These are phyloP conservation scores for Zymoseptoria crescenta DNA, from an alignment of 2,329 filamentous ascomycete genomes.

Conservation along the genomic window DNA sequence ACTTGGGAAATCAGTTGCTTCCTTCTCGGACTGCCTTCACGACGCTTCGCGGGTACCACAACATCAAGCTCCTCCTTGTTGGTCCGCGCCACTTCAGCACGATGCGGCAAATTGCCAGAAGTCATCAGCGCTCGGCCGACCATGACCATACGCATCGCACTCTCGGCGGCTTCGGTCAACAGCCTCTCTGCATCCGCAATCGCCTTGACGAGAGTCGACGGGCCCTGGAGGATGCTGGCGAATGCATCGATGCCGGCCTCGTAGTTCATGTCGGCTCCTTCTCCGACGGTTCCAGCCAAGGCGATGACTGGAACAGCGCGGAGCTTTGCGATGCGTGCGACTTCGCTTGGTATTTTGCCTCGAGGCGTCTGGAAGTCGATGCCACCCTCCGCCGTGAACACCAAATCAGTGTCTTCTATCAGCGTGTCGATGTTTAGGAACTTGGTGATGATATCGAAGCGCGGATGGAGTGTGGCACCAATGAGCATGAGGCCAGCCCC, in stretches of 20 bases:
- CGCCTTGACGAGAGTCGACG: conserved; percentile 29
- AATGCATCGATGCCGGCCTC: conserved; percentile 31
- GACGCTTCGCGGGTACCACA: not conserved
- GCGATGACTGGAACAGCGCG: conserved; percentile 42
- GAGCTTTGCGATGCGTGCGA: conserved; percentile 42
- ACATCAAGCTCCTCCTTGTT: not conserved
- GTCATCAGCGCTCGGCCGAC: conserved; percentile 26
- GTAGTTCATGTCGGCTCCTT: conserved; percentile 30
- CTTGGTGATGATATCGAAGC: conserved; percentile 45
- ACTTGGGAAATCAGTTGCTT: not conserved
- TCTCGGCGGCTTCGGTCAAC: conserved; percentile 32
- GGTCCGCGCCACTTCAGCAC: not conserved
- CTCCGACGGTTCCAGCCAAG: conserved; percentile 36
- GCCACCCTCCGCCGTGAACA: conserved; percentile 47
- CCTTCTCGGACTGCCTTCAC: not conserved
- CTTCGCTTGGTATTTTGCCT: conserved; percentile 48
- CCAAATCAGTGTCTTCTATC: conserved; percentile 43
- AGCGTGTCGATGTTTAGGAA: conserved; percentile 43
- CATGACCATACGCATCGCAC: conserved; percentile 32
- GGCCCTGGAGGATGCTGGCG: conserved; percentile 30
- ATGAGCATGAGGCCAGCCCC: conserved; percentile 45
- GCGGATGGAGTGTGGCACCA: conserved; percentile 39
- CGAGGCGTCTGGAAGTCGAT: conserved; percentile 45
- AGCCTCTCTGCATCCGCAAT: conserved; percentile 30
- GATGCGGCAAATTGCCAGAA: not conserved